Evolutionary conservation across 2,329 filamentous ascomycete species (phyloP).

Genomic region (Trichothecium roseum): DNA sequence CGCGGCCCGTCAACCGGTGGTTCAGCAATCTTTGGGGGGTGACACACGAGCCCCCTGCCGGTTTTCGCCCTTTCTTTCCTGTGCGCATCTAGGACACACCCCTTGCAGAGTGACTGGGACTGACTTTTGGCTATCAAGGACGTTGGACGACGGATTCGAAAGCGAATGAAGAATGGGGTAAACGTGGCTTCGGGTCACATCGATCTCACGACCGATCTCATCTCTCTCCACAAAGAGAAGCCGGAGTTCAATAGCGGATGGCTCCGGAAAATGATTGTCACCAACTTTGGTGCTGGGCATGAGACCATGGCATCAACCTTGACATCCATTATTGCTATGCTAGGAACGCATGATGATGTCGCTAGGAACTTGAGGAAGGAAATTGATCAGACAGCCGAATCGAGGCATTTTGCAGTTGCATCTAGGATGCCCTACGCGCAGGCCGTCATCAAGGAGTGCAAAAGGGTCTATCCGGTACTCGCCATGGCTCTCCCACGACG

Average conservation of each 20-base stretch:
- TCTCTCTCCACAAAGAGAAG: slow-evolving; percentile 31
- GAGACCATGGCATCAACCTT: slow-evolving; percentile 43
- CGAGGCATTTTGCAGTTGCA: slow-evolving; percentile 12
- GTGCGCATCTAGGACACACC: slow-evolving; percentile 16
- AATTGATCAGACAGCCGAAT: slow-evolving; percentile 10
- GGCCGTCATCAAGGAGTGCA: slow-evolving; percentile 39
- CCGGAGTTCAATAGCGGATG: slow-evolving; percentile 36
- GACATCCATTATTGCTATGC: slow-evolving; percentile 35
- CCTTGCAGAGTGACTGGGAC: too few relatives aligned
- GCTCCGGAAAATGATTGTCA: slow-evolving; percentile 39
- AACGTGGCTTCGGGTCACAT: slow-evolving; percentile 15
- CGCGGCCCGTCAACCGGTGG: slow-evolving; percentile 21
- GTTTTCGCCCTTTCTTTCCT: slow-evolving; percentile 38
- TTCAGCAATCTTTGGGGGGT: slow-evolving; percentile 35
- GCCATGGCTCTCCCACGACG: slow-evolving; percentile 39
- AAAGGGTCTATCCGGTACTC: slow-evolving; percentile 39
- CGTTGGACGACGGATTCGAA: slow-evolving; percentile 20
- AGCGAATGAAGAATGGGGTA: slow-evolving; percentile 17
- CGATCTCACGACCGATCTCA: slow-evolving; percentile 36
- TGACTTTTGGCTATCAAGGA: slow-evolving; percentile 14
- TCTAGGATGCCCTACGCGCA: slow-evolving; percentile 19
- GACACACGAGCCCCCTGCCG: slow-evolving; percentile 29
- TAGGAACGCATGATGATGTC: slow-evolving; percentile 26
- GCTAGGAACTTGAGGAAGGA: slow-evolving; percentile 23
- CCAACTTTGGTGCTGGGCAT: slow-evolving; percentile 45